Conservation (phyloP, 495 filamentous ascomycete species). For the Lindgomyces ingoldianus region DNA sequence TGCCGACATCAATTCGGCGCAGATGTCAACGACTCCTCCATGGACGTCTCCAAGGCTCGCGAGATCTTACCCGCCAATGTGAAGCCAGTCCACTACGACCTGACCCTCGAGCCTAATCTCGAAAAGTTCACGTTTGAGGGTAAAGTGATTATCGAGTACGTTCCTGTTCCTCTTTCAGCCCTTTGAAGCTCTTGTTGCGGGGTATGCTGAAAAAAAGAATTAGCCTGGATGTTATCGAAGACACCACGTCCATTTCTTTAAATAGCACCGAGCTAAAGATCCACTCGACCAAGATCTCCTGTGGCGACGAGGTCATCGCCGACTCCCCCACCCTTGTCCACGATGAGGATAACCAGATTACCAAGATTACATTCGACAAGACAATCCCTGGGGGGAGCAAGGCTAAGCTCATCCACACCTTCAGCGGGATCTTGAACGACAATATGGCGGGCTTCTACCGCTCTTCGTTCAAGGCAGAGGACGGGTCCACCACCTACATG, state of each 20-base stretch:
- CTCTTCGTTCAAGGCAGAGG: slow-evolving; percentile 68
- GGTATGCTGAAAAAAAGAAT: neutral
- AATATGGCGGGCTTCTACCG: slow-evolving; percentile 84
- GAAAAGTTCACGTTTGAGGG: slow-evolving; percentile 70
- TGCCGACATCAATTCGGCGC: slow-evolving; percentile 41
- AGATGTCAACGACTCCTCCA: slow-evolving; percentile 41
- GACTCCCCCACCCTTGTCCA: slow-evolving; percentile 59
- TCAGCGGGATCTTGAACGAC: slow-evolving; percentile 69
- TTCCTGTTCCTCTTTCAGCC: too few species aligned
- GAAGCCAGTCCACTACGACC: slow-evolving; percentile 69
- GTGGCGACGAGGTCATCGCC: slow-evolving; percentile 56
- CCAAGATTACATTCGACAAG: slow-evolving; percentile 64
- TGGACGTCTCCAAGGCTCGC: slow-evolving; percentile 56
- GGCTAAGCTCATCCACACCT: slow-evolving; percentile 66
- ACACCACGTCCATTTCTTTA: slow-evolving; percentile 81
- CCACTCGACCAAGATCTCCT: slow-evolving; percentile 67
- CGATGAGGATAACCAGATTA: slow-evolving; percentile 64
- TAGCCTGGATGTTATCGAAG: slow-evolving; percentile 76
- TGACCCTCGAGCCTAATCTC: slow-evolving; percentile 74
- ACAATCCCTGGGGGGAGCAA: slow-evolving; percentile 59
- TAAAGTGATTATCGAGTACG: slow-evolving; percentile 65
- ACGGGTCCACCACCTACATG: slow-evolving; percentile 64
- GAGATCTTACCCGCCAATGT: slow-evolving; percentile 69
- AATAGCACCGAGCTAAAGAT: slow-evolving; percentile 87
- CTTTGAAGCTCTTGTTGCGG: neutral